phyloP scores from a whole-genome alignment of 805 yeast genomes.

The Grigorovia jiainica region DNA sequence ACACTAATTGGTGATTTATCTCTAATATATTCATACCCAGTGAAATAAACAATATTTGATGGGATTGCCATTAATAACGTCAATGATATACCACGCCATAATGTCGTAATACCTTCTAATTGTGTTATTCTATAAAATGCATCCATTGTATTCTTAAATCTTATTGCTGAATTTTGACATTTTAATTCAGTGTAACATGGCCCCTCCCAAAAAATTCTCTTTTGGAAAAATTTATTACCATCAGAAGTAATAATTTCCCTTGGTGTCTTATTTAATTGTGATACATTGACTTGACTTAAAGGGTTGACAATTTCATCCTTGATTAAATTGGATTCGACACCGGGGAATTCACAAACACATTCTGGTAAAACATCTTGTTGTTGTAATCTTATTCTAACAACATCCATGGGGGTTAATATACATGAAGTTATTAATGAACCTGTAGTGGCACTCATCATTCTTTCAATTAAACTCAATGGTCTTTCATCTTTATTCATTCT shows the following conservation, averaged over 20 bases:
- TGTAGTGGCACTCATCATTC: slow-evolving; percentile 71
- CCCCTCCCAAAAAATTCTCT: slow-evolving; percentile 23
- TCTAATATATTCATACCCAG: slow-evolving; percentile 82
- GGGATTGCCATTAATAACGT: slow-evolving; percentile 87
- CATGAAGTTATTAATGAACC: slow-evolving; percentile 68
- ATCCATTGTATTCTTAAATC: slow-evolving; percentile 59
- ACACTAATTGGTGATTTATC: slow-evolving; percentile 54
- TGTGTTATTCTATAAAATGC: slow-evolving; percentile 58
- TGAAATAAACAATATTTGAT: slow-evolving; percentile 84
- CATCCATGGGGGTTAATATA: slow-evolving; percentile 73
- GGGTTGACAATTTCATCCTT: slow-evolving; percentile 5
- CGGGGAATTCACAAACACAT: slow-evolving; percentile 25
- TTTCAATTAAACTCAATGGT: slow-evolving; percentile 33
- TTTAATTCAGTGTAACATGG: slow-evolving; percentile 26
- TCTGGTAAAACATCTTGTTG: slow-evolving; percentile 58
- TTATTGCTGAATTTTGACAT: slow-evolving; percentile 23
- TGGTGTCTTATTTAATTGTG: background rate
- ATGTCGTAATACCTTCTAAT: slow-evolving; percentile 64
- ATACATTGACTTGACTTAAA: slow-evolving; percentile 2
- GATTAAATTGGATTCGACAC: background rate
- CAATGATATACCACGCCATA: slow-evolving; percentile 84
- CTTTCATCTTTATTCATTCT: slow-evolving; percentile 1
- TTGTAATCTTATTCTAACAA: slow-evolving; percentile 64
- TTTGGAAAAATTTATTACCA: background rate
- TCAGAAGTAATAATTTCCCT: too few relatives aligned